Conservation (phyloP, 129 eudicot genomes). For the Chrysanthemum seticuspe region DNA sequence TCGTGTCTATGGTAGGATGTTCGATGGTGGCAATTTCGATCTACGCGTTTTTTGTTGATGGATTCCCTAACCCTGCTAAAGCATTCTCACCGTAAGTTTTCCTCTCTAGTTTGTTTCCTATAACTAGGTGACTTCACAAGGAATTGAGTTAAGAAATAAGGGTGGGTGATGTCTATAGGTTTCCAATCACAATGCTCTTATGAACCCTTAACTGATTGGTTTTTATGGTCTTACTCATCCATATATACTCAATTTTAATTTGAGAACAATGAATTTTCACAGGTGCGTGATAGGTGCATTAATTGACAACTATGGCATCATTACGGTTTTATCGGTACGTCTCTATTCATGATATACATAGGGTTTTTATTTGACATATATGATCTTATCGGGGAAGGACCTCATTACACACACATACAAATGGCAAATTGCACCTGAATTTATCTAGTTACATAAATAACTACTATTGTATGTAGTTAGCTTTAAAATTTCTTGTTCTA, state of each 20-base stretch:
- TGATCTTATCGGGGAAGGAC: no score
- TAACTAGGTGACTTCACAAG: no score
- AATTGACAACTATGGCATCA: constrained; percentile 57
- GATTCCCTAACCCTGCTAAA: constrained; percentile 55
- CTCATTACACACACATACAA: no score
- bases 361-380: not conserved
- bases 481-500: no score
- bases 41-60: constrained; percentile 48
- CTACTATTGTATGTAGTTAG: no score
- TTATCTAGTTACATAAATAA: no score
- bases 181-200: no score
- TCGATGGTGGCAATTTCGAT: constrained; percentile 57
- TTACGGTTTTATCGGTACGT: constrained; percentile 57
- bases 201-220: no score
- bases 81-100: constrained; percentile 54
- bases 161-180: no score
- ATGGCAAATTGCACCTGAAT: no score
- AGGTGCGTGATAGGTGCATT: constrained; percentile 73
- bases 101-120: not conserved
- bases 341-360: not conserved
- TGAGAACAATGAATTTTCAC: constrained; percentile 14
- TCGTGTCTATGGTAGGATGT: constrained; percentile 51
- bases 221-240: no score
- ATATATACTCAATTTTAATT: not conserved
- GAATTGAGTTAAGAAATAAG: no score